Evolutionary conservation across 2,329 filamentous ascomycete species (phyloP).

Genomic region (Dothideomycetidae sp.): DNA sequence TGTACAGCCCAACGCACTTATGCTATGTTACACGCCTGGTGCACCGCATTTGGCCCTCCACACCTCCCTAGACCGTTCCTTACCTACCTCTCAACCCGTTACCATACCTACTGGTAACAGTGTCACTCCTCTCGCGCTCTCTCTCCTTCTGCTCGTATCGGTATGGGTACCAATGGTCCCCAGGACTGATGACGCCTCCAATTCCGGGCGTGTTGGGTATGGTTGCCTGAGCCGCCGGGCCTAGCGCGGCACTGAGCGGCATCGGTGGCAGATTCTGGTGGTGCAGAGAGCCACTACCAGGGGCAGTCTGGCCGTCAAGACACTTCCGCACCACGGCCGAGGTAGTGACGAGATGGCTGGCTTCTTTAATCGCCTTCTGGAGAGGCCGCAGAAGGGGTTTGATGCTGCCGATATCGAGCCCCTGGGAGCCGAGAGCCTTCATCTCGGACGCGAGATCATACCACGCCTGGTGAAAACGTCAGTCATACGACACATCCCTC

Average conservation of each 20-base stretch:
- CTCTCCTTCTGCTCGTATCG: constrained; percentile 5
- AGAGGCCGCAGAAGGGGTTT: constrained; percentile 63
- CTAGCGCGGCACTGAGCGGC: constrained; percentile 75
- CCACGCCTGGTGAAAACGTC: constrained; percentile 45
- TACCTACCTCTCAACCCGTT: constrained; percentile 5
- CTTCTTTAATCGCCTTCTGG: constrained; percentile 71
- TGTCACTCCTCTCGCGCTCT: constrained; percentile 10
- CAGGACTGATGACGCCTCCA: constrained; percentile 5
- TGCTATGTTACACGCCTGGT: neutral
- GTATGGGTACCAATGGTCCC: constrained; percentile 3
- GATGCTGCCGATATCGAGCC: constrained; percentile 45
- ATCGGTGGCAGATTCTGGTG: constrained; percentile 49
- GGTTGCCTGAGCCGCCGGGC: constrained; percentile 79
- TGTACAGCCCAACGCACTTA: neutral
- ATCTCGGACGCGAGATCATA: constrained; percentile 49
- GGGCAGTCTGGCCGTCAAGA: neutral
- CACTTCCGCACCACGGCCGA: constrained; percentile 29
- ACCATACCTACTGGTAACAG: constrained; percentile 7
- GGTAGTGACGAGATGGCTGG: constrained; percentile 54
- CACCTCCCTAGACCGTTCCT: neutral
- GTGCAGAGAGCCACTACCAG: neutral
- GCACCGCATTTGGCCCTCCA: neutral
- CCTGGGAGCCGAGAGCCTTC: constrained; percentile 29
- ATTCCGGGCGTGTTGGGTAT: constrained; percentile 50
- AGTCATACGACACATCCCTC: constrained; percentile 1